Conservation (phyloP, 441 rosid species). For the Aleurites moluccanus region DNA sequence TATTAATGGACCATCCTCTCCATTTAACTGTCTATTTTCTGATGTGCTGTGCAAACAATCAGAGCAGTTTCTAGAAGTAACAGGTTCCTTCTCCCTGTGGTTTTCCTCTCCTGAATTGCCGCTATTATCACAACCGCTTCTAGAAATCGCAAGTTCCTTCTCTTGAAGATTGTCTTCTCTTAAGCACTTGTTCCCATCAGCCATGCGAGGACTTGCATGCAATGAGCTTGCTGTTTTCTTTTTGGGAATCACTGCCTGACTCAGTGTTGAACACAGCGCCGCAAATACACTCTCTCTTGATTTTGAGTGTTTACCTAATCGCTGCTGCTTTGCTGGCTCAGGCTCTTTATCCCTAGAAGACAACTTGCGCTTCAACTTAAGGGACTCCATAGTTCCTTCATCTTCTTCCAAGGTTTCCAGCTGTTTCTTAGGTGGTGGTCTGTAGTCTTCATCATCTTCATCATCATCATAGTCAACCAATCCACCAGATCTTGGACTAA, state of each 20-base stretch:
- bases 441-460: constrained; percentile 89
- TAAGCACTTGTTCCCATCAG: constrained; percentile 38
- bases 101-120: constrained; percentile 53
- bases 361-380: constrained; percentile 70
- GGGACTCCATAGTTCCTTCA: constrained; percentile 64
- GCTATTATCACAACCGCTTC: constrained; percentile 39
- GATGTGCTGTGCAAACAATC: constrained; percentile 51
- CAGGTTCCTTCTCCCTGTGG: constrained; percentile 51
- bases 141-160: constrained; percentile 34
- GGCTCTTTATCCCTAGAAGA: constrained; percentile 61
- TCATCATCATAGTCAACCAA: constrained; percentile 97
- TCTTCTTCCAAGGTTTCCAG: constrained; percentile 63
- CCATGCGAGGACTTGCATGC: constrained; percentile 26
- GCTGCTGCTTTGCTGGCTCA: constrained; percentile 65
- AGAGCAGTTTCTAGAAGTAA: constrained; percentile 49
- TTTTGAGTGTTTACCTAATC: constrained; percentile 58
- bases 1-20: constrained; percentile 64
- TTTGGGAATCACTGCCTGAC: constrained; percentile 81
- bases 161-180: constrained; percentile 35
- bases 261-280: constrained; percentile 76
- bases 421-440: constrained; percentile 82
- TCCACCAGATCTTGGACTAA: constrained; percentile 72
- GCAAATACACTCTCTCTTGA: constrained; percentile 71
- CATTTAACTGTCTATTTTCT: constrained; percentile 66
- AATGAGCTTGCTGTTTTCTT: constrained; percentile 48